Percentiles rank a stretch among this genome's conserved stretches.
Conservation (phyloP, 306 rosid species). For the Prosopis cineraria region DNA sequence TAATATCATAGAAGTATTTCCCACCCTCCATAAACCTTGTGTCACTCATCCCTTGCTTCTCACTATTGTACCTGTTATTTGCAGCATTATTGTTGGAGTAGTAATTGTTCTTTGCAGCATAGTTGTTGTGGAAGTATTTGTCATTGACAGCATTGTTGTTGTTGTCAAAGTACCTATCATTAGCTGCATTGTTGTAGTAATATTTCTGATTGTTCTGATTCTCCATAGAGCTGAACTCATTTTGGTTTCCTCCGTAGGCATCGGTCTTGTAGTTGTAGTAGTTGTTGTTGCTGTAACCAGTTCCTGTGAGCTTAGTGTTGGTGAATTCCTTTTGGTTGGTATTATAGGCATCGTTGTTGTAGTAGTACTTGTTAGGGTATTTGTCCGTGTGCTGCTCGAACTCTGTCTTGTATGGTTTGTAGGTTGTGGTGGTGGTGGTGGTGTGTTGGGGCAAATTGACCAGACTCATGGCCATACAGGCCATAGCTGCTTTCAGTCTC, state of each 20-base stretch:
- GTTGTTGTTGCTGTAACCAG: slow-evolving; percentile 24
- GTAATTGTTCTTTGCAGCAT: slow-evolving; percentile 28
- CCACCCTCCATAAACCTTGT: slow-evolving; percentile 84
- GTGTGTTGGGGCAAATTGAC: slow-evolving; percentile 52
- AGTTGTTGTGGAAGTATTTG: slow-evolving; percentile 36
- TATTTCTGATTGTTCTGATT: slow-evolving; percentile 35
- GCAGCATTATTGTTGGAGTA: slow-evolving; percentile 12
- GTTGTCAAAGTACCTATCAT: slow-evolving; percentile 26
- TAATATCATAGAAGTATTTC: slow-evolving; percentile 51
- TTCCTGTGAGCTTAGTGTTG: slow-evolving; percentile 30
- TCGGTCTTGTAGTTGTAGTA: slow-evolving; percentile 37
- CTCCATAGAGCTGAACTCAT: slow-evolving; percentile 43
- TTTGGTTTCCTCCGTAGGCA: slow-evolving; percentile 19
- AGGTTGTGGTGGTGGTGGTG: slow-evolving; percentile 24
- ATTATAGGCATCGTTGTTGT: slow-evolving; percentile 40
- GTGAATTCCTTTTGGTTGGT: slow-evolving; percentile 31
- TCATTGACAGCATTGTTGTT: slow-evolving; percentile 20
- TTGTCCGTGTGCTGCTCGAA: slow-evolving; percentile 37
- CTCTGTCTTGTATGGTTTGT: slow-evolving; percentile 41
- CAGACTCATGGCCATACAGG: slow-evolving; percentile 82
- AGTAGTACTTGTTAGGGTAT: slow-evolving; percentile 41
- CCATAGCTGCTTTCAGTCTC: slow-evolving; percentile 77
- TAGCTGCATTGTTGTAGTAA: slow-evolving; percentile 22
- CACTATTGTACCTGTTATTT: slow-evolving; percentile 43
- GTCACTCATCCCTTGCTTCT: slow-evolving; percentile 93